These are phyloP conservation scores for Colletotrichum sublineola DNA, from an alignment of 2,329 filamentous ascomycete genomes.

Conservation along the genomic window DNA sequence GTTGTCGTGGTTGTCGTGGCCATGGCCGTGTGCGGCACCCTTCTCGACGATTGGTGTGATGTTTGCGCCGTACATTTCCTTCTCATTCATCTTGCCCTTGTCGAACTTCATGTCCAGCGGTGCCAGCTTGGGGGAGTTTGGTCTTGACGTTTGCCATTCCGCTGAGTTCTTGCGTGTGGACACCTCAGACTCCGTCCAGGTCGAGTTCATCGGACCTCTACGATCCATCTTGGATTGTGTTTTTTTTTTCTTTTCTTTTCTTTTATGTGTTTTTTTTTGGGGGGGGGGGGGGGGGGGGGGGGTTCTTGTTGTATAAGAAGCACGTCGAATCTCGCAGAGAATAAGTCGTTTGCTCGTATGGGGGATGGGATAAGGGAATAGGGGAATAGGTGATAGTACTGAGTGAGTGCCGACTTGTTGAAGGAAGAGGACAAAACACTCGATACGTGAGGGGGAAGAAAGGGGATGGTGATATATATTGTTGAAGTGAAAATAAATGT, in stretches of 20 bases:
- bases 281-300: no score
- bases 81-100: slow-evolving; percentile 34
- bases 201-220: slow-evolving; percentile 30
- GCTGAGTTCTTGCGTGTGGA: slow-evolving; percentile 41
- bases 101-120: slow-evolving; percentile 37
- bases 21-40: slow-evolving; percentile 22
- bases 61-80: slow-evolving; percentile 23
- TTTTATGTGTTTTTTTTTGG: background rate
- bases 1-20: background rate
- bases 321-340: slow-evolving; percentile 40
- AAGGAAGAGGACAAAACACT: background rate
- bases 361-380: background rate
- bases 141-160: slow-evolving; percentile 39
- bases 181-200: slow-evolving; percentile 39
- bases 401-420: slow-evolving; percentile 27
- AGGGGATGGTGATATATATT: slow-evolving; percentile 15
- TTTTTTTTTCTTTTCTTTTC: background rate
- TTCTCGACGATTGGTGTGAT: slow-evolving; percentile 40
- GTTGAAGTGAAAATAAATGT: slow-evolving; percentile 23
- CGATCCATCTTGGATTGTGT: slow-evolving; percentile 31
- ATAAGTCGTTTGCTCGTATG: slow-evolving; percentile 25
- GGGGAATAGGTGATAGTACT: background rate
- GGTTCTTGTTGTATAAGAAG: slow-evolving; percentile 6
- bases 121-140: slow-evolving; percentile 38
- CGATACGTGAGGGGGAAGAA: background rate